Evolutionary conservation across 495 filamentous ascomycete genomes (phyloP), one percentile per base, ranked within the genome.

Genomic region (Neurospora intermedia): DNA sequence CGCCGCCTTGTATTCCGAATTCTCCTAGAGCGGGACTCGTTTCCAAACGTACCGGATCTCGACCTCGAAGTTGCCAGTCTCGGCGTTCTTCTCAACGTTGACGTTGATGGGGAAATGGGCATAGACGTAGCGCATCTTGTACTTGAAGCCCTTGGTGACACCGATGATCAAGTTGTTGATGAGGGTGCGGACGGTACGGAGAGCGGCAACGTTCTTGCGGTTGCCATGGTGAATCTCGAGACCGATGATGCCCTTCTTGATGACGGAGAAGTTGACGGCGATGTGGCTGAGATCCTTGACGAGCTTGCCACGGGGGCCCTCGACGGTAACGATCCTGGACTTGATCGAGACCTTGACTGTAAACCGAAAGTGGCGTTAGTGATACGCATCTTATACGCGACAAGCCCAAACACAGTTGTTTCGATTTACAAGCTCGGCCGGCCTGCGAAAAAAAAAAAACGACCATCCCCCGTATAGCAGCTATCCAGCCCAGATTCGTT

Each of bases 61-160:
- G 84, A 99, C 91, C 84, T 97, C 92, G 81, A 81, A 91, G 76
- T 89, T 83, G 71, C 92, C 94, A 76, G 93, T 96, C 87, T 98
- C 94, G 78, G 83, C 83, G 89, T 96, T 96, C 91, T 96, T 94
- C 74, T 98, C 94, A 77, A 99, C 85, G 88, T 98, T 98, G 84
- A 99, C 96, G 89, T 98, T 99, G 93, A 99, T 99, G 83, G 96
- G 96, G 83, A 99, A 99, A 90, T 99, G 96, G 79, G 96, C 96
- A 84, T 99, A 99, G 86, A 99, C 96, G 86, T 99, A 99, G 77
- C 96, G 93, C 96, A 99, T 98, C 92, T 98, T 99, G 92, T 99
- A 99, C 88, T 95, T 95, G 92, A 92, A 99, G 75, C 96, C 96
- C 87, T 92, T 94, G 81, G 96, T 99, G 74, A 99, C 96, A 84